Evolutionary conservation across 2,329 filamentous ascomycete species (phyloP), one percentile per base, ranked within the genome.

Genomic region (Verticillium isaacii): DNA sequence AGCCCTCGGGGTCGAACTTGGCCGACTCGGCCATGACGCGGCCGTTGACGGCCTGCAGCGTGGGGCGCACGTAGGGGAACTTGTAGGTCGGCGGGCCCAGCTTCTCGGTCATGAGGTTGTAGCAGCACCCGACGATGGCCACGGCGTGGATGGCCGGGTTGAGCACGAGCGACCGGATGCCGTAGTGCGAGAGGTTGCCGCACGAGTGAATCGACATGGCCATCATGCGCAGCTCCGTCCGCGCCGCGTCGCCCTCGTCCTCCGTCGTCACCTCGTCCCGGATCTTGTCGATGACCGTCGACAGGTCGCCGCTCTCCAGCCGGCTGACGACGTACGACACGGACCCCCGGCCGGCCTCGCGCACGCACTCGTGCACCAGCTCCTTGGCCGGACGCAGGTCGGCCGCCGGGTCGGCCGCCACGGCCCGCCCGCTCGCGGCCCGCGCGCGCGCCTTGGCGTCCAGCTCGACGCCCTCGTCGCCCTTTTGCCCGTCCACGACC

Each of bases 71-170:
- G 57, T 87, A 85, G 1, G 92, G 89, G 23, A 92, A 83, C 74
- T 97, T 97, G 80, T 91, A 94, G 0, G 92, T 93, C 19, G 92
- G 90, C 1, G 93, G 91, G 0, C 92, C 91, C 14, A 97, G 85
- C 62, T 91, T 88, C 76, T 98, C 95, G 0, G 94, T 97, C 68
- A 98, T 80, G 6, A 98, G 86, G 70, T 99, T 99, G 82, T 99
- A 98, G 81, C 95, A 99, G 80, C 95, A 99, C 56, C 95, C 95
- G 63, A 99, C 92, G 72, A 99, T 93, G 62, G 94, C 94, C 25
- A 98, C 89, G n/a, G 93, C 92, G 36, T 87, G 86, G 61, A 98
- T 93, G 5, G 88, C 85, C 0, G 90, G 89, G 71, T 97, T 98
- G 62, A 96, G 78, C 1, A 93, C 77, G 23, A 99, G 84, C 0